Conservation (phyloP, 768 basidiomycete genomes). For the Boletus eberwhitei region DNA sequence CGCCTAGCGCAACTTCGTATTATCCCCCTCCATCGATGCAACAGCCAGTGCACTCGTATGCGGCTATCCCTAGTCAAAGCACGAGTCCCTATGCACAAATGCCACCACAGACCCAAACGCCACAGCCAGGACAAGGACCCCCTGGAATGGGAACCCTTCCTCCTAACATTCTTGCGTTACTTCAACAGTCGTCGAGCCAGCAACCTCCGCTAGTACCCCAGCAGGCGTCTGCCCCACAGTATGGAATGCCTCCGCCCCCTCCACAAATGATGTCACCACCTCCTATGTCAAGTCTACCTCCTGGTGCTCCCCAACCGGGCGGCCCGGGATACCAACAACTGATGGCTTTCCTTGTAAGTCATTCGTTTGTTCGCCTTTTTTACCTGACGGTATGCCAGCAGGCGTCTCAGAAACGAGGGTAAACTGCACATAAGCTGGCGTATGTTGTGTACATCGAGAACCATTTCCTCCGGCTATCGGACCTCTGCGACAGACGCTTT, state of each 20-base stretch:
- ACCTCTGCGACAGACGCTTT: background rate
- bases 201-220: slow-evolving; percentile 33
- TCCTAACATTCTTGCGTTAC: slow-evolving; percentile 64
- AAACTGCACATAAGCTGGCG: background rate
- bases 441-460: background rate
- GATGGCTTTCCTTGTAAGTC: slow-evolving; percentile 65
- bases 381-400: slow-evolving; percentile 1
- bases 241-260: slow-evolving; percentile 40
- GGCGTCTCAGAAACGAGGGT: slow-evolving; percentile 31
- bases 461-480: background rate
- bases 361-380: background rate
- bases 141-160: slow-evolving; percentile 44
- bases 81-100: slow-evolving; percentile 30
- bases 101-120: slow-evolving; percentile 26
- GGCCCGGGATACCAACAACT: slow-evolving; percentile 55
- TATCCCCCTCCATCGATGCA: slow-evolving; percentile 41
- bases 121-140: slow-evolving; percentile 35
- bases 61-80: slow-evolving; percentile 16
- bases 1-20: slow-evolving; percentile 35
- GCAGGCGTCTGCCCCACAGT: slow-evolving; percentile 27
- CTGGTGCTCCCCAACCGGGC: slow-evolving; percentile 41
- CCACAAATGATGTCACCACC: slow-evolving; percentile 45
- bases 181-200: slow-evolving; percentile 50
- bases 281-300: slow-evolving; percentile 39
- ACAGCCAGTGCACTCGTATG: slow-evolving; percentile 23